These are phyloP conservation scores for Tylopilus subfusipes DNA, from an alignment of 768 basidiomycete species.

Conservation along the genomic window DNA sequence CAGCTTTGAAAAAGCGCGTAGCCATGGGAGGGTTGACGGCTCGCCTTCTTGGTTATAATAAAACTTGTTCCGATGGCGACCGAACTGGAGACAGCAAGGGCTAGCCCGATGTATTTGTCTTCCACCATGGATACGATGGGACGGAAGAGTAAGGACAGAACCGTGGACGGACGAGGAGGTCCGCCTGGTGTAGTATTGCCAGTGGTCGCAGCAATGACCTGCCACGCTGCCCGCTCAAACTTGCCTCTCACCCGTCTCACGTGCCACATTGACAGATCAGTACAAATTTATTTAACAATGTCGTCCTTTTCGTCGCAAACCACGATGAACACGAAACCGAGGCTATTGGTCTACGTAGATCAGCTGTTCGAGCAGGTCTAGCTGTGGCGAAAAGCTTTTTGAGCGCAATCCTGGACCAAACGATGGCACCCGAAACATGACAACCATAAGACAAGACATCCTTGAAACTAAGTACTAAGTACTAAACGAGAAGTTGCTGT, in stretches of 20 bases:
- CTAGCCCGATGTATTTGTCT: conserved; percentile 94
- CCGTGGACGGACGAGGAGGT: conserved; percentile 2
- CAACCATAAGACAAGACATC: too few species aligned
- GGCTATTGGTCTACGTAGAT: too few species aligned
- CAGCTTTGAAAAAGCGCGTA: conserved; percentile 7
- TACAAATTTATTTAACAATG: conserved; percentile 12
- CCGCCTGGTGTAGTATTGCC: not conserved
- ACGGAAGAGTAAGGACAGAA: not conserved
- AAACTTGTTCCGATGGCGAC: conserved; percentile 92
- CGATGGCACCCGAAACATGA: too few species aligned
- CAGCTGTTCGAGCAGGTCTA: too few species aligned
- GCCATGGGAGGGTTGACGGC: conserved; percentile 1
- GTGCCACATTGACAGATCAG: conserved; percentile 4
- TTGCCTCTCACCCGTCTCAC: conserved; percentile 11
- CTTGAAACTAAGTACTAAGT: too few species aligned
- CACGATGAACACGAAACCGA: not conserved
- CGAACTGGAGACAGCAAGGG: conserved; percentile 81
- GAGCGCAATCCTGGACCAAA: too few species aligned
- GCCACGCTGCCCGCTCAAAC: not conserved
- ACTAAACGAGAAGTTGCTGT: too few species aligned
- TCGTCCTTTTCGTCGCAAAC: not conserved
- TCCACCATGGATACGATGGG: conserved; percentile 57
- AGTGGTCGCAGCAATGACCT: conserved; percentile 7
- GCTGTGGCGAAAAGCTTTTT: too few species aligned
- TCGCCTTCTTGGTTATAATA: conserved; percentile 98